These are phyloP conservation scores for Scheffersomyces titani DNA, from an alignment of 1,139 yeast genomes.

Conservation along the genomic window DNA sequence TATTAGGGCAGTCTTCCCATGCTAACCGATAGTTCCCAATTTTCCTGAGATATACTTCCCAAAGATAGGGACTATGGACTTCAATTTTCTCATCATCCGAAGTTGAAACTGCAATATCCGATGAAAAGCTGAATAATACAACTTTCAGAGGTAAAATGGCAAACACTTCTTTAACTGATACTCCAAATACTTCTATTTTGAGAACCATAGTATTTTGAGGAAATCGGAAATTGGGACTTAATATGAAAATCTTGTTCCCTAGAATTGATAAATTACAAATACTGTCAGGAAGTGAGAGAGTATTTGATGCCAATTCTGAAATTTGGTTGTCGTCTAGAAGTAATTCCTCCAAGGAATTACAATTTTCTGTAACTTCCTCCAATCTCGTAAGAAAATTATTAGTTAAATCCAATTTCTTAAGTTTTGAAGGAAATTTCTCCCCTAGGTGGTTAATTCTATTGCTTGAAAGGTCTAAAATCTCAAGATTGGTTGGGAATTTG, in stretches of 20 bases:
- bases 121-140: background rate
- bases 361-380: background rate
- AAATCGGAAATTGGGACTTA: background rate
- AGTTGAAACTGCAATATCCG: background rate
- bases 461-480: background rate
- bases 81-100: background rate
- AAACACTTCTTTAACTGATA: background rate
- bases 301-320: background rate
- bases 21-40: background rate
- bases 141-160: background rate
- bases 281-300: background rate
- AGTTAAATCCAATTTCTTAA: background rate
- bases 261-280: background rate
- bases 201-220: background rate
- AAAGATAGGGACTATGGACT: background rate
- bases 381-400: background rate
- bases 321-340: background rate
- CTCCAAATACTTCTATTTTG: background rate
- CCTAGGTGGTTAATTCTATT: background rate
- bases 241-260: background rate
- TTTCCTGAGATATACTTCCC: background rate
- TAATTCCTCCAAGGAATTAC: background rate
- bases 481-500: background rate
- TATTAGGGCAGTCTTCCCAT: background rate
- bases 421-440: background rate